Evolutionary conservation across 2,329 filamentous ascomycete genomes (phyloP).

Genomic region (Pseudogymnoascus verrucosus): DNA sequence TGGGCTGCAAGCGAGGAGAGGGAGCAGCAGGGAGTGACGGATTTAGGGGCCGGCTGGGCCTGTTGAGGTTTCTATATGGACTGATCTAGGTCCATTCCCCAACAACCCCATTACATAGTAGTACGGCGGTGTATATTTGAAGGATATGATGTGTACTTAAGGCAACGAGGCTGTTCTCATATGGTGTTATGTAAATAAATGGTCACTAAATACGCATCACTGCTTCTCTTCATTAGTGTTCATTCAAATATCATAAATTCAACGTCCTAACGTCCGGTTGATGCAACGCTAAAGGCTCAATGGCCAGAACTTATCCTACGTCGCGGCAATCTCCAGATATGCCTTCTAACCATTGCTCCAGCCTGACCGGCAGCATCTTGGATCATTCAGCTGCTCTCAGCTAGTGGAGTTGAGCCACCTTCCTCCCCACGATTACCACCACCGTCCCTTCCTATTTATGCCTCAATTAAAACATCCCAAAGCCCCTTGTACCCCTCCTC

Average conservation of each 20-base stretch:
- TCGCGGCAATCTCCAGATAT: neutral
- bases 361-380: neutral
- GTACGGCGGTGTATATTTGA: neutral
- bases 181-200: neutral
- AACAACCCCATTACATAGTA: neutral
- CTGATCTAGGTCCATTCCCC: neutral
- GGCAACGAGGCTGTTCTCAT: neutral
- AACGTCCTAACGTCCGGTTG: neutral
- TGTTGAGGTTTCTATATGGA: neutral
- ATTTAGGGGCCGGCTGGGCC: neutral
- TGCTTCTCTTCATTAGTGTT: neutral
- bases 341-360: neutral
- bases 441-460: neutral
- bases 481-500: slow-evolving; percentile 41
- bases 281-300: neutral
- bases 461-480: slow-evolving; percentile 56
- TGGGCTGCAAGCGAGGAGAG: neutral
- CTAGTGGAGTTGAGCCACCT: slow-evolving; percentile 8
- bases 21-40: neutral
- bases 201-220: neutral
- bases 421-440: neutral
- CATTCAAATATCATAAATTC: slow-evolving; percentile 1
- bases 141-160: neutral
- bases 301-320: neutral
- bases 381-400: neutral